Percentiles rank a stretch among this genome's conserved stretches.
Conservation (phyloP, 495 filamentous ascomycete species). For the Xylaria castorea region DNA sequence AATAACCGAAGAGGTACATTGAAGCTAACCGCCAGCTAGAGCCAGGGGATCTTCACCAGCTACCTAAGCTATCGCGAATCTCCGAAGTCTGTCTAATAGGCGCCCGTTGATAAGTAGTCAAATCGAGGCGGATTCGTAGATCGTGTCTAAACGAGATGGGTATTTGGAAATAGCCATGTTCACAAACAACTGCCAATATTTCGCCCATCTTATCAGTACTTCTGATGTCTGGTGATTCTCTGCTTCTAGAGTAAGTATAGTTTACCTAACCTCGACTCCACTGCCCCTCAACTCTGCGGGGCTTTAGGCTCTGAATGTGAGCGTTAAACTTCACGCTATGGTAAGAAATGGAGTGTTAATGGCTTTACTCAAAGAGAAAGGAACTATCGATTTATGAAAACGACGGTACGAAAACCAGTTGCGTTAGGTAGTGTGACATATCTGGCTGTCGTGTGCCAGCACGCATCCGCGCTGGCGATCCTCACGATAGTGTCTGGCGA, state of each 20-base stretch:
- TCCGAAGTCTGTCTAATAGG: not conserved
- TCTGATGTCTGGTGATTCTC: not conserved
- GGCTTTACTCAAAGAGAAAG: not conserved
- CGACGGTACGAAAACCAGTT: not conserved
- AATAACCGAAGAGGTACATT: not conserved
- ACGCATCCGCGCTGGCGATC: not conserved
- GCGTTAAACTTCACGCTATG: not conserved
- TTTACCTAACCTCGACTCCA: slow-evolving; percentile 1
- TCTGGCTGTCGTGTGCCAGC: not conserved
- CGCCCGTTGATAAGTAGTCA: not conserved
- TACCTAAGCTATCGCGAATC: not conserved
- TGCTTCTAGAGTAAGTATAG: not conserved
- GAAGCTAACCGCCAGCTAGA: not conserved
- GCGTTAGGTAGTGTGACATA: not conserved
- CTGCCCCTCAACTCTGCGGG: slow-evolving; percentile 3
- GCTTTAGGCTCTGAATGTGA: not conserved
- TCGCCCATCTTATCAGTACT: not conserved
- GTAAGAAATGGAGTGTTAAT: not conserved
- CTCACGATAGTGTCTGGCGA: slow-evolving; percentile 1
- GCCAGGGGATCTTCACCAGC: not conserved
- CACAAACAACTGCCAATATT: not conserved
- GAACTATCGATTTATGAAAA: not conserved
- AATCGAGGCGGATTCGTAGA: not conserved
- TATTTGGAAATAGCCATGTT: slow-evolving; percentile 6
- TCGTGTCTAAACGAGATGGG: not conserved